Evolutionary conservation across 2,329 filamentous ascomycete species (phyloP).

Genomic region (Sarocladium brachiariae): DNA sequence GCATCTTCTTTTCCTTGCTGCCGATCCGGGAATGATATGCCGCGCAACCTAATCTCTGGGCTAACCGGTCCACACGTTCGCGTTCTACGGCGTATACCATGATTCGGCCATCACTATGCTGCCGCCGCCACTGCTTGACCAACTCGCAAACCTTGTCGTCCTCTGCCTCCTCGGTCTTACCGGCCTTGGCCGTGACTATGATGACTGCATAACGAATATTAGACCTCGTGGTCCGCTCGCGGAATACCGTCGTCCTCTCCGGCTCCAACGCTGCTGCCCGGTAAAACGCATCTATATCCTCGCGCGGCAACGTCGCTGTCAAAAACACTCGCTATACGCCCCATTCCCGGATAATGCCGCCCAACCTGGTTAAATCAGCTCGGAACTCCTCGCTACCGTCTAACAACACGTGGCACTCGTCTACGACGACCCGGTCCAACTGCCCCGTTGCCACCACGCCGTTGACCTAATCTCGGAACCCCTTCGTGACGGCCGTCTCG

Average conservation of each 20-base stretch:
- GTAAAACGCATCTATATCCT: neutral
- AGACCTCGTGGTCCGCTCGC: neutral
- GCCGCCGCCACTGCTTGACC: neutral
- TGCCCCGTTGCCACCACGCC: neutral
- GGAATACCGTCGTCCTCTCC: neutral
- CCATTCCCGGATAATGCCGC: neutral
- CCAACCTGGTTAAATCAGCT: neutral
- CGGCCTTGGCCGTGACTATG: neutral
- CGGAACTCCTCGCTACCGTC: neutral
- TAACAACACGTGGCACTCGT: slow-evolving; percentile 5
- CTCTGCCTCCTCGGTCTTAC: no score
- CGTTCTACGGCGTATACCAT: neutral
- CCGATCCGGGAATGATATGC: neutral
- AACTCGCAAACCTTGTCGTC: neutral
- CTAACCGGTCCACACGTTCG: no score
- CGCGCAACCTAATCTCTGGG: neutral
- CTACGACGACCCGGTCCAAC: neutral
- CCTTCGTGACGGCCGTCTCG: neutral
- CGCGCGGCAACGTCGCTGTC: neutral
- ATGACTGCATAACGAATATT: slow-evolving; percentile 3
- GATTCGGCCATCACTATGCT: neutral
- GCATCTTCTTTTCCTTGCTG: neutral
- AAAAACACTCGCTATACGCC: slow-evolving; percentile 8
- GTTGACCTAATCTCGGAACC: slow-evolving; percentile 6
- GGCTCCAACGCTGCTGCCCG: neutral